Evolutionary conservation across 2,329 filamentous ascomycete genomes (phyloP), one percentile per base, ranked within the genome.

Genomic region (Endocalyx cinctus): DNA sequence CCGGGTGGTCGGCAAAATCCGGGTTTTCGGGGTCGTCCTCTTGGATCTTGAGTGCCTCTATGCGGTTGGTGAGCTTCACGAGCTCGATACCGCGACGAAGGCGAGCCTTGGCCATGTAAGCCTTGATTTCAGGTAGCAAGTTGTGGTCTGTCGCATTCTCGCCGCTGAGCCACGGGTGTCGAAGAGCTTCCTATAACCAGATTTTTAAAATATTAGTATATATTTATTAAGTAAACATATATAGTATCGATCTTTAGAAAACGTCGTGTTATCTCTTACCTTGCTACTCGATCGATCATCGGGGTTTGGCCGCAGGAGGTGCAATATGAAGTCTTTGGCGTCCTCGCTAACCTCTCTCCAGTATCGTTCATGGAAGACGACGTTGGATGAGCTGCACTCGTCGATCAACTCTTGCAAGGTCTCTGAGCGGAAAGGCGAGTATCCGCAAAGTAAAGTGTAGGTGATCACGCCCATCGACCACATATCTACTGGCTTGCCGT

Each of bases 401-500:
- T 96, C 87, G 47, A 98, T 94, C 46, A 98, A 72, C 52, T 97
- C 92, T 46, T 84, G 77, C 30, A 98, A 72, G 53, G 86, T 95
- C 68, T 98, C 92, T 42, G 88, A 92, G 48, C 92, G 82, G 77
- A 98, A 98, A 14, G 92, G 92, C 27, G 90, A 96, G 69, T 98
- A 98, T 48, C 92, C 92, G 59, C 94, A 98, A 32, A 98, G 84
- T 17, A 98, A 74, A 12, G 92, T 98, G 66, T 98, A 98, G 26
- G 92, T 97, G 54, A 98, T 98, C 54, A 98, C 92, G 42, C 92
- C 92, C 64, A 98, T 76, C 4, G 92, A 97, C 92, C 92, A 98
- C 87, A 98, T 95, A 58, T 98, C 92, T 20, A 97, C 92, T 5
- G 92, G 87, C 64, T 97, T 98, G 58, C 92, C 92, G 59, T 98